Conservation (phyloP, 2,329 filamentous ascomycete species). For the Penicillium sp. region DNA sequence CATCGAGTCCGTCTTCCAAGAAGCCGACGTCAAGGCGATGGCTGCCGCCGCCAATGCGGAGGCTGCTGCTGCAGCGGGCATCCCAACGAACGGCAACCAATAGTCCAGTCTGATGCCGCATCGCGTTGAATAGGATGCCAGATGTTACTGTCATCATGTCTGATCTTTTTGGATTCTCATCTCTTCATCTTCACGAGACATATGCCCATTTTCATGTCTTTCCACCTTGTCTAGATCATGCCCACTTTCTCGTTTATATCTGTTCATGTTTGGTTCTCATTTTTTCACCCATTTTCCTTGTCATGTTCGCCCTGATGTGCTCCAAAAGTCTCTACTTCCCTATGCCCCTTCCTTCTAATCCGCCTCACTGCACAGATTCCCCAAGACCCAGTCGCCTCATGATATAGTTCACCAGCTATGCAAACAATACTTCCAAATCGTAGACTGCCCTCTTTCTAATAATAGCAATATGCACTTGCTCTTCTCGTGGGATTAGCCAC, state of each 20-base stretch:
- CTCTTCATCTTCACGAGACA: constrained; percentile 24
- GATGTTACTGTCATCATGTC: constrained; percentile 1
- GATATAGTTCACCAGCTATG: constrained; percentile 25
- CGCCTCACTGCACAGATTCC: constrained; percentile 29
- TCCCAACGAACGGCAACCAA: constrained; percentile 34
- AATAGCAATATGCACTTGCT: not conserved
- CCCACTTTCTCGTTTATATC: constrained; percentile 20
- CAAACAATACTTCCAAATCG: constrained; percentile 7
- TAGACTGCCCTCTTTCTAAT: not conserved
- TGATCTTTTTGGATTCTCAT: constrained; percentile 7
- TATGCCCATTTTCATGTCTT: constrained; percentile 30
- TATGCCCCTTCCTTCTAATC: constrained; percentile 13
- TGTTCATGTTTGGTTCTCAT: constrained; percentile 14
- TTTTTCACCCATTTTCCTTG: constrained; percentile 10
- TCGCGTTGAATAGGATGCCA: constrained; percentile 6
- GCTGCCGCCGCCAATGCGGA: constrained; percentile 36
- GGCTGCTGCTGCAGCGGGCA: constrained; percentile 33
- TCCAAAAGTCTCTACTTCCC: constrained; percentile 18
- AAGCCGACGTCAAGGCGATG: constrained; percentile 57
- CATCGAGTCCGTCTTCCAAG: constrained; percentile 70
- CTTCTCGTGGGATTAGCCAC: not conserved
- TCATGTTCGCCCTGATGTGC: constrained; percentile 24
- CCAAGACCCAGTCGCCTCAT: constrained; percentile 16
- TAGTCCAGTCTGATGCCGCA: constrained; percentile 13
- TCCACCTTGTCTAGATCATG: constrained; percentile 25